Evolutionary conservation across 1,284 basidiomycete genomes (phyloP).

Genomic region (Pseudozyma sp.): DNA sequence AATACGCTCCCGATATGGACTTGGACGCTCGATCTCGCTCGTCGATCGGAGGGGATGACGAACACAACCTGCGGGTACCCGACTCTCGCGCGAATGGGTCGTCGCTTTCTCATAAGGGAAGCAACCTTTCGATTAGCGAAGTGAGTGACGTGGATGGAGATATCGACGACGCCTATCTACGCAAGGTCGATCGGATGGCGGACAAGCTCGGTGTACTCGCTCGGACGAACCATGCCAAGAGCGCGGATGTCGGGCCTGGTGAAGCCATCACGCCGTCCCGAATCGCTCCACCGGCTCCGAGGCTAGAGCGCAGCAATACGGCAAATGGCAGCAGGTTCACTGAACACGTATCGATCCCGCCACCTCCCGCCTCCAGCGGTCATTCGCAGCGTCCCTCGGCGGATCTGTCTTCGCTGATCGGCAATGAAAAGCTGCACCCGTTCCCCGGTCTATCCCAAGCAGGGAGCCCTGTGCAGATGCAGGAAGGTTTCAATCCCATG

Average conservation of each 20-base stretch:
- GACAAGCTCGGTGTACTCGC: slow-evolving; percentile 44
- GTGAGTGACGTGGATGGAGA: slow-evolving; percentile 43
- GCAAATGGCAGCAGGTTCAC: slow-evolving; percentile 24
- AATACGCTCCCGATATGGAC: slow-evolving; percentile 36
- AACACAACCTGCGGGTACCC: slow-evolving; percentile 13
- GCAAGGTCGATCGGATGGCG: slow-evolving; percentile 48
- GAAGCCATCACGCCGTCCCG: not conserved
- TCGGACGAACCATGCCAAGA: slow-evolving; percentile 12
- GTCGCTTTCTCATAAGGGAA: slow-evolving; percentile 12
- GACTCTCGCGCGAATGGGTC: not conserved
- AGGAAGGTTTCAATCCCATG: slow-evolving; percentile 25
- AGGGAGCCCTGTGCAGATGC: slow-evolving; percentile 25
- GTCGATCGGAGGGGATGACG: slow-evolving; percentile 14
- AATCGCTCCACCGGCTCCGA: slow-evolving; percentile 2
- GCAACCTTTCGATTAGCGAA: slow-evolving; percentile 31
- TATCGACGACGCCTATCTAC: slow-evolving; percentile 40
- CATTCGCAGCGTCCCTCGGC: slow-evolving; percentile 35
- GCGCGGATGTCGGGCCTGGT: not conserved
- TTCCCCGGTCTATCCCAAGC: slow-evolving; percentile 49
- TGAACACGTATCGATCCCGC: slow-evolving; percentile 14
- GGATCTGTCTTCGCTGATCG: slow-evolving; percentile 18
- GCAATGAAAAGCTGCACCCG: slow-evolving; percentile 54
- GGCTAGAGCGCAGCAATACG: slow-evolving; percentile 13
- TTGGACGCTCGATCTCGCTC: slow-evolving; percentile 18
- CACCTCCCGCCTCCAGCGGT: not conserved